Evolutionary conservation across 805 yeast genomes (phyloP), one percentile per base, ranked within the genome.

Genomic region (Candida pseudofarinosa): DNA sequence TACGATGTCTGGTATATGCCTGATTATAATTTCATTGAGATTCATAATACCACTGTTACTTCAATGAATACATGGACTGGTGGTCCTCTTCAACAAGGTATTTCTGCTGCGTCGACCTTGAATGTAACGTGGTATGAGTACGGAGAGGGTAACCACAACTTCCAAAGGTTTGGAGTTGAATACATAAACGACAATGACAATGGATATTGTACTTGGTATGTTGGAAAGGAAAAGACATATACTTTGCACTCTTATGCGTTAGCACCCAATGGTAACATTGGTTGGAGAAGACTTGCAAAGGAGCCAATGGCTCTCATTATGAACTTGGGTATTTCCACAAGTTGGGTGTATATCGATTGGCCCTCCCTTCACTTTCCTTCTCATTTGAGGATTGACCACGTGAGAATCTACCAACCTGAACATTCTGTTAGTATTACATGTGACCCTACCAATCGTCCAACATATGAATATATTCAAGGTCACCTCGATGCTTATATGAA

Each of bases 261-360:
- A 43, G 85, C 87, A 43, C 95, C 96, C 33, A 85, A 85, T 60
- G 97, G 97, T 50, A 90, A 90, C 62, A 67, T 90, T 49, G 90
- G 79, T 33, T 79, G 83, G 82, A 80, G 97, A 63, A 64, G 77
- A 49, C 76, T 89, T 28, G 74, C 91, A 20, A 83, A 84, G 59
- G 97, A 89, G 59, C 97, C 97, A 48, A 88, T 90, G 96, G 77
- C 93, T 1, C 76, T 90, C 45, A 64, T 90, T 48, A 56, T 90
- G 71, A 89, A 89, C 62, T 65, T 89, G 67, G 97, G 96, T 72
- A 68, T 90, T 41, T 88, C 96, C 15, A 83, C 81, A 55, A 83
- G 79, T 45, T 89, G 97, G 97, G 86, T 90, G 3, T 87, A 85
- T 60, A 89, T 90, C 48, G 89, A 88, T 65, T 89, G 96, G 96